These are phyloP conservation scores for Parasitella parasitica DNA, from an alignment of 371 early-diverging fungal species.

Conservation along the genomic window DNA sequence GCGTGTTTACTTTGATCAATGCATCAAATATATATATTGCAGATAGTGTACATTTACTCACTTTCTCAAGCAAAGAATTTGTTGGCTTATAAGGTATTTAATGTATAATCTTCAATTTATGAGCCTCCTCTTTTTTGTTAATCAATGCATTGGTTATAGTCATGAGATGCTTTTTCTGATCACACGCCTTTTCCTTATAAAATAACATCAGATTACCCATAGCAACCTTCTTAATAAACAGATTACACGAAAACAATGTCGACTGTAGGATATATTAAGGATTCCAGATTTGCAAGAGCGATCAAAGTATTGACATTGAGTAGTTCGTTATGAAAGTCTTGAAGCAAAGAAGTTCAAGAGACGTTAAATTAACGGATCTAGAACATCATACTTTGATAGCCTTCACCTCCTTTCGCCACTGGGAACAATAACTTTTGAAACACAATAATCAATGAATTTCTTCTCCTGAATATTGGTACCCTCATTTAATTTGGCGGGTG, in stretches of 20 bases:
- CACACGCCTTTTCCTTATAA: conserved; percentile 35
- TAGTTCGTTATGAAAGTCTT: conserved; percentile 18
- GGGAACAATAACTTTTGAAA: conserved; percentile 22
- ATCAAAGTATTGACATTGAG: conserved; percentile 25
- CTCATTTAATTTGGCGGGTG: conserved; percentile 5
- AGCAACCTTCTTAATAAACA: conserved; percentile 30
- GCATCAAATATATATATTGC: not conserved
- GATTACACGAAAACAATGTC: conserved; percentile 34
- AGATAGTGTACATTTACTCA: not conserved
- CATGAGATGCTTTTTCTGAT: conserved; percentile 24
- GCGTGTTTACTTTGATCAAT: not conserved
- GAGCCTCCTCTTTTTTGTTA: not conserved
- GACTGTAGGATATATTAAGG: conserved; percentile 13
- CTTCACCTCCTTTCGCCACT: conserved; percentile 11
- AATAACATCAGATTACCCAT: conserved; percentile 31
- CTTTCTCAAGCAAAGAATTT: not conserved
- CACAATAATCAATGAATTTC: conserved; percentile 21
- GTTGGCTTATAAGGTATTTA: too few relatives aligned
- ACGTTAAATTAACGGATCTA: not conserved
- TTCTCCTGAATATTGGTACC: conserved; percentile 17
- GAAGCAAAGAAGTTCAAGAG: conserved; percentile 12
- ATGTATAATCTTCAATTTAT: conserved; percentile 21
- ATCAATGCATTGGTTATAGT: conserved; percentile 7
- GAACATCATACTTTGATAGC: not conserved
- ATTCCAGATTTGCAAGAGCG: conserved; percentile 37